Evolutionary conservation across 208 protist genomes (phyloP), one percentile per base, ranked within the genome.

Genomic region (Lotmaria passim): DNA sequence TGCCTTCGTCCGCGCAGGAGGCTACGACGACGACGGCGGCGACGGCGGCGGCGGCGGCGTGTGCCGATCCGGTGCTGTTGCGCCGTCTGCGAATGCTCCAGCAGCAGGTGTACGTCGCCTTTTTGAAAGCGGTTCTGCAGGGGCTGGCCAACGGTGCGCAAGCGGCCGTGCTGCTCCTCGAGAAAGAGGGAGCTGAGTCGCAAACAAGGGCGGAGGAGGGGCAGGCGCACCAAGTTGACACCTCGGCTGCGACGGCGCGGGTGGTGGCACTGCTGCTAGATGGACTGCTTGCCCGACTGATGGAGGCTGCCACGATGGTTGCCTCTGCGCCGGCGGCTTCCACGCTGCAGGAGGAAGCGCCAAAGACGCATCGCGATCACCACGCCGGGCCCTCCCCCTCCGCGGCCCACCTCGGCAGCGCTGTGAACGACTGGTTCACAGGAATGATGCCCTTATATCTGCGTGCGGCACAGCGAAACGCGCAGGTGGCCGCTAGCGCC

Each of bases 61-160:
- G 48, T 23, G 21, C 60, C 2, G 72, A 77, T 24, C 61, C 47
- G n/a, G 63, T 56, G 21, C 72, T 66, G 36, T 43, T 59, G 21
- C 72, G 72, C 11, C 72, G 57, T 30, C 63, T 72, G 31, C 72
- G 63, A 24, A 38, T 56, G 7, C 19, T 82, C 14, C 77, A 82
- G 64, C 77, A 67, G 61, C 77, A 72, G 33, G 55, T 82, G 19
- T 74, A 77, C 28, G 17, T 66, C 2, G 46, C 62, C 19, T 82
- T 82, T 30, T 39, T 82, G 38, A 68, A 67, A 8, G 69, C 71
- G 7, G 57, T 78, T 14, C 48, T 78, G 33, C 66, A 46, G 23
- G 73, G 73, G 15, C 17, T 79, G 47, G n/a, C 50, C 6, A 47
- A 50, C 19, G 74, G 74, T 19, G 46, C 46, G 0, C 47, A 31